Conservation (phyloP, 306 rosid species). For the Herpetospermum pedunculosum region DNA sequence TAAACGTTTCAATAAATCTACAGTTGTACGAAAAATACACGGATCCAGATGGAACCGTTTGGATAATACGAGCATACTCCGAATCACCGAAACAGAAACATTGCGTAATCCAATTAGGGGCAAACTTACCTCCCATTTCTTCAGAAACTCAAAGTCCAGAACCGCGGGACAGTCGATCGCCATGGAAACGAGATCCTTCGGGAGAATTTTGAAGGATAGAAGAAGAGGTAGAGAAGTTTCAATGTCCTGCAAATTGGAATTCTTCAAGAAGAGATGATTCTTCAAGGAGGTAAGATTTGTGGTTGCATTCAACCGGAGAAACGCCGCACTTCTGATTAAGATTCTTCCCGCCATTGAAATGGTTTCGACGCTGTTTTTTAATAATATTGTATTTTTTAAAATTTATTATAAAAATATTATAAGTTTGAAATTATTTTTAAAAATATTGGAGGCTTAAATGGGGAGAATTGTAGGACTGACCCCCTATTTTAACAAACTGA, state of each 20-base stretch:
- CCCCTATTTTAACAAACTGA: too few species aligned
- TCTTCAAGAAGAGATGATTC: slow-evolving; percentile 29
- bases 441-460: too few species aligned
- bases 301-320: background rate
- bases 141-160: slow-evolving; percentile 38
- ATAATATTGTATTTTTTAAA: too few species aligned
- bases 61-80: slow-evolving; percentile 36
- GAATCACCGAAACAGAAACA: slow-evolving; percentile 29
- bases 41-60: slow-evolving; percentile 39
- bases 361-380: too few species aligned
- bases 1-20: slow-evolving; percentile 29
- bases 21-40: slow-evolving; percentile 1
- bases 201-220: slow-evolving; percentile 41
- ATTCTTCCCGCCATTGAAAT: slow-evolving; percentile 12
- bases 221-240: slow-evolving; percentile 39
- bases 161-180: slow-evolving; percentile 42
- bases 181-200: slow-evolving; percentile 35
- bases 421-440: too few species aligned
- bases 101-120: slow-evolving; percentile 15
- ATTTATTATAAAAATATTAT: too few species aligned
- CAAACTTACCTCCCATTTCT: slow-evolving; percentile 34
- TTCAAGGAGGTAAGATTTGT: background rate
- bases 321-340: background rate
- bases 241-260: slow-evolving; percentile 21
- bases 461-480: too few species aligned